phyloP scores from a whole-genome alignment of 805 yeast genomes.

The Hanseniaspora vineae region DNA sequence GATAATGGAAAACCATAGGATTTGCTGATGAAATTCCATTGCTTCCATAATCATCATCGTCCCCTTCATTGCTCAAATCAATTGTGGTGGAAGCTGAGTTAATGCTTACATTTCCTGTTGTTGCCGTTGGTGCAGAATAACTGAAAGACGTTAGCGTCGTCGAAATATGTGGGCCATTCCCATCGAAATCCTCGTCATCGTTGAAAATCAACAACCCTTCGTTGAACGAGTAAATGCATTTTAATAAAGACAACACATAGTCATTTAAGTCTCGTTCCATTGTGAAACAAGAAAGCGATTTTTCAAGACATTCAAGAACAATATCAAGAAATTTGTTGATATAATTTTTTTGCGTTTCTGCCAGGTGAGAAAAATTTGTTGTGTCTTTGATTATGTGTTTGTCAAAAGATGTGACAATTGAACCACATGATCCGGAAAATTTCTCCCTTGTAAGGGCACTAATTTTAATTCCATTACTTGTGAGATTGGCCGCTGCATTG shows the following conservation, averaged over 20 bases:
- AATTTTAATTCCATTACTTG: slow-evolving; percentile 13
- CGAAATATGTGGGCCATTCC: not conserved
- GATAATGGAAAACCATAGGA: not conserved
- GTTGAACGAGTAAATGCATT: slow-evolving; percentile 1
- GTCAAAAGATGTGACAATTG: slow-evolving; percentile 1
- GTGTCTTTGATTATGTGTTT: not conserved
- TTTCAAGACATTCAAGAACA: slow-evolving; percentile 5
- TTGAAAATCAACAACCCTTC: not conserved
- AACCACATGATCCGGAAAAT: slow-evolving; percentile 1
- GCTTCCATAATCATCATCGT: slow-evolving; percentile 3
- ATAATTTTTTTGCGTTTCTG: not conserved
- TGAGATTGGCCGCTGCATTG: slow-evolving; percentile 14
- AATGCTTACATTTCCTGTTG: not conserved
- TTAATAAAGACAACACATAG: slow-evolving; percentile 5
- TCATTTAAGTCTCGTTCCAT: slow-evolving; percentile 1
- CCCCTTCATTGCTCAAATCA: not conserved
- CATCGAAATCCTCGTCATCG: not conserved
- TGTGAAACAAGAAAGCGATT: not conserved
- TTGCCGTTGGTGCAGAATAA: not conserved
- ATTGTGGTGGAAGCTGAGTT: not conserved
- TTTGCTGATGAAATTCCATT: slow-evolving; percentile 9
- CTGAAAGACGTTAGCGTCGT: not conserved
- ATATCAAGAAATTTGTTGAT: slow-evolving; percentile 2
- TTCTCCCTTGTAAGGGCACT: slow-evolving; percentile 5
- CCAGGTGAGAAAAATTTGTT: not conserved